These are phyloP conservation scores for Thalassiosira livingstoniorum DNA, from an alignment of 352 stramenopile genomes.

Conservation along the genomic window DNA sequence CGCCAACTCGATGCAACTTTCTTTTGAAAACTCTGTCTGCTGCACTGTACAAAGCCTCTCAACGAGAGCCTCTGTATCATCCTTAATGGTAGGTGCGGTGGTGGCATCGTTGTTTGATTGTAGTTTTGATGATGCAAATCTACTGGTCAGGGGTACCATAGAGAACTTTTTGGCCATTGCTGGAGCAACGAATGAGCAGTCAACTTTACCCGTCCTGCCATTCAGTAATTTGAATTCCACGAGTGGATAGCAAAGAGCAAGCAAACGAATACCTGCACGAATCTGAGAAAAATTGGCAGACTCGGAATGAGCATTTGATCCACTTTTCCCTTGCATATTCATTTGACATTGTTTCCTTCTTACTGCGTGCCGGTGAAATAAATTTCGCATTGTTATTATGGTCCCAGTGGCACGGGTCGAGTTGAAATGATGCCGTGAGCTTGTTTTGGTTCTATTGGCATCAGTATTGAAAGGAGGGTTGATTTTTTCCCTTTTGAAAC, in stretches of 20 bases:
- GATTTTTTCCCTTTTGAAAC: neutral
- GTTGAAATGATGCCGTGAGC: too few species aligned
- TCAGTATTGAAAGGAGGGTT: neutral
- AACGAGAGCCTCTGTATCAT: constrained; percentile 39
- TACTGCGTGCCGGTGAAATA: constrained; percentile 47
- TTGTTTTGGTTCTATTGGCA: neutral
- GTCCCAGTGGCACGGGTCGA: constrained; percentile 30
- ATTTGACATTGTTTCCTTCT: constrained; percentile 28
- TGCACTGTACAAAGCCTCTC: constrained; percentile 32
- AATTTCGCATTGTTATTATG: constrained; percentile 28
- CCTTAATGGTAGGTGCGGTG: too few species aligned
- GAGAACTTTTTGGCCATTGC: too few species aligned
- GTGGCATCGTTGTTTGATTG: too few species aligned
- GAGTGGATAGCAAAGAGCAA: constrained; percentile 41
- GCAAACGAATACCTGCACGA: constrained; percentile 16
- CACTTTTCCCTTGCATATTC: neutral
- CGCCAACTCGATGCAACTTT: constrained; percentile 26
- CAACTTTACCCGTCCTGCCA: constrained; percentile 37
- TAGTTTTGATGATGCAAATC: too few species aligned
- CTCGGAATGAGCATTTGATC: neutral
- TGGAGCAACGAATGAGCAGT: constrained; percentile 14
- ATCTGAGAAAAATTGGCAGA: constrained; percentile 34
- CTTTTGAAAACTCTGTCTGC: constrained; percentile 17
- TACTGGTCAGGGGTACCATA: too few species aligned
- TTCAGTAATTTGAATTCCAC: constrained; percentile 38